These are phyloP conservation scores for Mycocentrospora acerina DNA, from an alignment of 2,329 filamentous ascomycete genomes.

Conservation along the genomic window DNA sequence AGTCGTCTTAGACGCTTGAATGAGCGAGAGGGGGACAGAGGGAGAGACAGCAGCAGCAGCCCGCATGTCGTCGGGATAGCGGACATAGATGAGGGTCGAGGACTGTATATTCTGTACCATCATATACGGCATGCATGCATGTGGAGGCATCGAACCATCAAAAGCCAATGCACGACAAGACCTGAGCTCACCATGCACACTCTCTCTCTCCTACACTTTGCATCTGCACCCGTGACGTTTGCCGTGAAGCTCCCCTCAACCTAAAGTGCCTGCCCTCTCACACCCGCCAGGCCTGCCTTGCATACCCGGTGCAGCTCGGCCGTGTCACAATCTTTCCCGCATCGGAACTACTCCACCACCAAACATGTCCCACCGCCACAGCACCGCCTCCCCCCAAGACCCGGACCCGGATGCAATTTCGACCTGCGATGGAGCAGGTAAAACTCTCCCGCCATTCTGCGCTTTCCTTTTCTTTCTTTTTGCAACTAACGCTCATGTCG, in stretches of 20 bases:
- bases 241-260: too few species aligned
- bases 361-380: conserved; percentile 27
- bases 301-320: conserved; percentile 17
- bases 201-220: not conserved
- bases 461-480: not conserved
- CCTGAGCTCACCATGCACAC: conserved; percentile 17
- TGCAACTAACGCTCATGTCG: conserved; percentile 11
- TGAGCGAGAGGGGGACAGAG: conserved; percentile 6
- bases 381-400: conserved; percentile 19
- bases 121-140: conserved; percentile 23
- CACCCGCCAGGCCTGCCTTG: conserved; percentile 6
- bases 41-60: conserved; percentile 5
- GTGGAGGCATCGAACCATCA: conserved; percentile 12
- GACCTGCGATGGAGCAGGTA: conserved; percentile 20
- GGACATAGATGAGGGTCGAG: conserved; percentile 9
- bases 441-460: not conserved
- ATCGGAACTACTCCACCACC: conserved; percentile 35
- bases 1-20: conserved; percentile 39
- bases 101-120: conserved; percentile 43
- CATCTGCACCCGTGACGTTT: conserved; percentile 10
- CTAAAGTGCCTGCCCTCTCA: conserved; percentile 6
- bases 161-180: conserved; percentile 33
- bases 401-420: conserved; percentile 7
- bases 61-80: too few species aligned
- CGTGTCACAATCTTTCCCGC: conserved; percentile 31